phyloP scores from a whole-genome alignment of 2,329 filamentous ascomycete species.

The Hypoxylon sp. region DNA sequence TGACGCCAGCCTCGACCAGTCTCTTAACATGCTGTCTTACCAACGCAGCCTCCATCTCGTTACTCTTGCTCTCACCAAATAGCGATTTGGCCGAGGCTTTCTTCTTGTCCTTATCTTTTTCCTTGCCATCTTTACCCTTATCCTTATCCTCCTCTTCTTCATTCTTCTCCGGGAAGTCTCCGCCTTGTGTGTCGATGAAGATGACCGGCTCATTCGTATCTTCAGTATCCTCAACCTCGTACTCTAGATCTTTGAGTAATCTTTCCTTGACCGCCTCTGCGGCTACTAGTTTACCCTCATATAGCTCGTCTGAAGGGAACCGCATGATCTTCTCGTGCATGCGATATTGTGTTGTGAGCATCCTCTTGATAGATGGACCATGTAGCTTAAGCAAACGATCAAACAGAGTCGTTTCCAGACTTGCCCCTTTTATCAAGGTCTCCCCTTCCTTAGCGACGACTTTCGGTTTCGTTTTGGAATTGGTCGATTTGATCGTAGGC shows the following conservation, averaged over 20 bases:
- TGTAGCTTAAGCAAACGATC: conserved; percentile 86
- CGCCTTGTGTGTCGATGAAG: conserved; percentile 96
- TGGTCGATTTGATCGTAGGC: conserved; percentile 88
- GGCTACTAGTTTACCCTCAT: conserved; percentile 82
- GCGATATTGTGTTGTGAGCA: conserved; percentile 96
- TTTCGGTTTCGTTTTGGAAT: conserved; percentile 60
- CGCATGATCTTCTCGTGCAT: conserved; percentile 98
- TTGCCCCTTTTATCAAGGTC: conserved; percentile 60
- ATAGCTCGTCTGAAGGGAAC: conserved; percentile 89
- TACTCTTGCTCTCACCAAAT: conserved; percentile 65
- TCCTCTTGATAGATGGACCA: conserved; percentile 84
- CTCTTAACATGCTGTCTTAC: conserved; percentile 79
- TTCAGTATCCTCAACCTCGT: conserved; percentile 80
- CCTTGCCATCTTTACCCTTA: conserved; percentile 68
- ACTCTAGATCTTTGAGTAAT: conserved; percentile 79
- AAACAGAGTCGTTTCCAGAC: conserved; percentile 90
- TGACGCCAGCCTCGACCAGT: conserved; percentile 81
- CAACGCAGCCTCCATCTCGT: conserved; percentile 86
- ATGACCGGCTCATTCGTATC: conserved; percentile 88
- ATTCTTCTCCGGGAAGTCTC: conserved; percentile 84
- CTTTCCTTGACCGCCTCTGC: conserved; percentile 79
- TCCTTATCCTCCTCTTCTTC: conserved; percentile 82
- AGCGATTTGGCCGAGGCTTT: conserved; percentile 57
- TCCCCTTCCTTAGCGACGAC: conserved; percentile 48
- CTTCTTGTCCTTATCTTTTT: conserved; percentile 59